These are phyloP conservation scores for Craspedostauros australis DNA, from an alignment of 108 stramenopile genomes.

Conservation along the genomic window DNA sequence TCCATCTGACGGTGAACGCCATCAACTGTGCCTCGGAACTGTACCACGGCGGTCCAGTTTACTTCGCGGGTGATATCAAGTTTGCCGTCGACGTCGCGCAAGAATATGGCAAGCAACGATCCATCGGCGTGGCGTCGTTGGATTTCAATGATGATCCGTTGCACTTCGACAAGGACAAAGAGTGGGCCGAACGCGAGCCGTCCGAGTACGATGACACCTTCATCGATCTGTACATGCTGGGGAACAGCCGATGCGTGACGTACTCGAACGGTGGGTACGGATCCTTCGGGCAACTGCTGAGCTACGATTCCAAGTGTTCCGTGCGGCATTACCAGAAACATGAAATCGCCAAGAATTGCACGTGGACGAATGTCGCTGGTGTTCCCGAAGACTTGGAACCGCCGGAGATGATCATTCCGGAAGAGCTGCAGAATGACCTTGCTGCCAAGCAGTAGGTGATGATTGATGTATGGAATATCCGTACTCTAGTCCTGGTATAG, in stretches of 20 bases:
- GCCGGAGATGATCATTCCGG: constrained; percentile 3
- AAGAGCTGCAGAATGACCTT: constrained; percentile 7
- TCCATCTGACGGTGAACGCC: constrained; percentile 17
- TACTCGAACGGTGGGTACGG: constrained; percentile 33
- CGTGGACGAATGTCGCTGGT: constrained; percentile 5
- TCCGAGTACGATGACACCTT: constrained; percentile 29
- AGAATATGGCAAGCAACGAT: constrained; percentile 7
- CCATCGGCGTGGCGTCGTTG: constrained; percentile 1
- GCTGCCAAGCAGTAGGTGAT: too few relatives aligned
- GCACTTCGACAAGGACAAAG: constrained; percentile 27
- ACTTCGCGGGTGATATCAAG: constrained; percentile 27
- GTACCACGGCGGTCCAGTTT: constrained; percentile 18
- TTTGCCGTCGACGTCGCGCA: constrained; percentile 12
- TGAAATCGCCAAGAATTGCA: constrained; percentile 5
- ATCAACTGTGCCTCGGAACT: constrained; percentile 32
- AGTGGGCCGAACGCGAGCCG: constrained; percentile 17
- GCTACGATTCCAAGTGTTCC: constrained; percentile 19
- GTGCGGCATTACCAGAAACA: constrained; percentile 13
- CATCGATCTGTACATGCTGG: constrained; percentile 32
- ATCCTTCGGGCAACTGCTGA: constrained; percentile 17
- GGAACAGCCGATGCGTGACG: constrained; percentile 21
- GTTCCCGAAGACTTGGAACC: background rate
- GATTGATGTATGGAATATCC: too few relatives aligned
- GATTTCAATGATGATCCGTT: constrained; percentile 14
- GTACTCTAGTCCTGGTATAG: too few relatives aligned